These are phyloP conservation scores for Chlorella sp. DNA, from an alignment of 139 green algal species.

Conservation along the genomic window DNA sequence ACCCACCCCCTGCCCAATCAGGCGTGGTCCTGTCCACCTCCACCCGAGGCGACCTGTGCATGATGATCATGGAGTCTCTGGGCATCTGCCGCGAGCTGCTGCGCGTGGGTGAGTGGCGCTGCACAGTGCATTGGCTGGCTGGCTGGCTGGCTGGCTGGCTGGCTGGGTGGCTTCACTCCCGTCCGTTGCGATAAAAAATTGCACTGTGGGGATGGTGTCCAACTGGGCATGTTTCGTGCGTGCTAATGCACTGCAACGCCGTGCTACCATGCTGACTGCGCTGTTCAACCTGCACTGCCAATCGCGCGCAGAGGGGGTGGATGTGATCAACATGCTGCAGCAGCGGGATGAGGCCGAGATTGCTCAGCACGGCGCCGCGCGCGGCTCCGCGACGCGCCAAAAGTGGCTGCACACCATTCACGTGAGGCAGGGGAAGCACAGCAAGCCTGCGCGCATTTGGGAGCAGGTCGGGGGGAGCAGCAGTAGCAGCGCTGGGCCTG, in stretches of 20 bases:
- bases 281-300: too few species aligned
- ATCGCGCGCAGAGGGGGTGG: slow-evolving; percentile 14
- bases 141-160: too few species aligned
- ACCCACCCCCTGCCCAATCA: not conserved
- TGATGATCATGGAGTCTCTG: slow-evolving; percentile 1
- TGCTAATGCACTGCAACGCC: too few species aligned
- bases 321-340: slow-evolving; percentile 20
- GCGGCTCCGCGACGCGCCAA: not conserved
- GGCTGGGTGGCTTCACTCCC: too few species aligned
- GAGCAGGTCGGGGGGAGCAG: too few species aligned
- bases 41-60: not conserved
- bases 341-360: not conserved
- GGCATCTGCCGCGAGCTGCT: slow-evolving; percentile 22
- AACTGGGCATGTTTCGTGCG: too few species aligned
- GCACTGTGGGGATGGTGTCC: too few species aligned
- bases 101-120: not conserved
- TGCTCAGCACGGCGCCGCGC: not conserved
- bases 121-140: too few species aligned
- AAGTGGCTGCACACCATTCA: slow-evolving; percentile 29
- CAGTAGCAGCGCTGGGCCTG: too few species aligned
- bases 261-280: too few species aligned
- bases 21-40: not conserved
- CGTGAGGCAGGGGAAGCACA: not conserved
- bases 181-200: too few species aligned
- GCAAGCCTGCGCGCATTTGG: too few species aligned